phyloP scores from a whole-genome alignment of 2,329 filamentous ascomycete genomes.

The Colletotrichum sp. region DNA sequence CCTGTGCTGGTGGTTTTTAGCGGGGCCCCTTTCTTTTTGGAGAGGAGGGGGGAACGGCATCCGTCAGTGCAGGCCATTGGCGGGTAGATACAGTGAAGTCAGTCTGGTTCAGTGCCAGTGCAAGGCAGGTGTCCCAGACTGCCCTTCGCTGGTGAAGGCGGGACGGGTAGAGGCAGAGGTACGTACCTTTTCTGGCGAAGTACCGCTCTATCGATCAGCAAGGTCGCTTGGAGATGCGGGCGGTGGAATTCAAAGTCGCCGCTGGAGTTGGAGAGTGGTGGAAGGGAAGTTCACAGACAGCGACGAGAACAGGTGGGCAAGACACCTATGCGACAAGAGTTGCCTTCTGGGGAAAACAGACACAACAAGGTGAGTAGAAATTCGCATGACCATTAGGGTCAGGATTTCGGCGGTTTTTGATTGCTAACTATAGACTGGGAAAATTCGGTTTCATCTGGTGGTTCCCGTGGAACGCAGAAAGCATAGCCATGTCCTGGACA shows the following conservation, averaged over 20 bases:
- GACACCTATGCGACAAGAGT: neutral
- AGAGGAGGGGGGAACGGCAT: neutral
- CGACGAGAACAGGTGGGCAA: neutral
- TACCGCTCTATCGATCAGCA: neutral
- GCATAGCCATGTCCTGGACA: neutral
- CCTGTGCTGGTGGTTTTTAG: constrained; percentile 16
- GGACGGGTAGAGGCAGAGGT: neutral
- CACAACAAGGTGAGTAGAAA: neutral
- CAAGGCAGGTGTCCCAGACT: neutral
- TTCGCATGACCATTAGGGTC: neutral
- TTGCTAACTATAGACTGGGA: neutral
- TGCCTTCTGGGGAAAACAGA: neutral
- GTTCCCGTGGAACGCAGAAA: neutral
- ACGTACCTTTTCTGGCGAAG: neutral
- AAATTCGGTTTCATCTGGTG: constrained; percentile 17
- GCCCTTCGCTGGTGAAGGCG: neutral
- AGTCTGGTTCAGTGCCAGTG: constrained; percentile 1
- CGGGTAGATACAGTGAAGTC: constrained; percentile 7
- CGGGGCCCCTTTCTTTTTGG: constrained; percentile 17
- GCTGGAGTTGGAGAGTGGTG: neutral
- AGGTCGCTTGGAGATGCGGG: neutral
- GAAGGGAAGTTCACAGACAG: neutral
- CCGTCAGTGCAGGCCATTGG: neutral
- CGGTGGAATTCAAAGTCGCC: neutral
- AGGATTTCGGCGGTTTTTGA: neutral